Evolutionary conservation across 1,139 yeast genomes (phyloP), one percentile per base, ranked within the genome.

Genomic region (Hansenula lynferdii): DNA sequence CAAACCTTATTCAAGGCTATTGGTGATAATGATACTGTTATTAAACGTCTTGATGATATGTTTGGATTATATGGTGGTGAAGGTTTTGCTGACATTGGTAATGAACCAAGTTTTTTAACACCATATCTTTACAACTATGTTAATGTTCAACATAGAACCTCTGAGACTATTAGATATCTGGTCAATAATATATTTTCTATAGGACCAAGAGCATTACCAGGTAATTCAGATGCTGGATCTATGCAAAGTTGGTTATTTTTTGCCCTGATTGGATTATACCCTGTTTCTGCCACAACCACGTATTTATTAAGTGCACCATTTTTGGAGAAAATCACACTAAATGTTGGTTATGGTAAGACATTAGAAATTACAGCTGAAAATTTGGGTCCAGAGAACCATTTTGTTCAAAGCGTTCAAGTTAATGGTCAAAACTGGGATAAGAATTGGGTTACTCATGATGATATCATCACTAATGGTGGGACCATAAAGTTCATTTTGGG

Each of bases 161-260:
- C 61, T 3, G 68, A 60, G 44, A 56, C 64, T n/a, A 48, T 63
- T 10, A 48, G 61, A 28, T 62, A 54, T 41, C 48, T 65, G 29
- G 52, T 66, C 30, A 51, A 60, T 35, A 58, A 49, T 11, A 54
- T 58, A 38, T 65, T 64, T 42, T 48, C 51, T 21, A 41, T 50
- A 1, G 62, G 61, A 3, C 42, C 53, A 6, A 41, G 41, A 9
- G 67, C 63, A 2, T 43, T 66, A 23, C 69, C 70, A 5, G 70
- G 69, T 2, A 65, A 66, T 42, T 62, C 69, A 1, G 70, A 65
- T 45, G 65, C 63, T 18, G 70, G 70, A 12, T 66, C 70, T 8
- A 62, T 66, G 67, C 69, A 64, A 40, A 58, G 65, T 2, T 66
- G 69, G 68, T 43, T 62, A 14, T 56, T 64, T 31, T 64, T 64